Evolutionary conservation across 148 eudicot genomes (phyloP).

Genomic region (Persicaria tinctoria): DNA sequence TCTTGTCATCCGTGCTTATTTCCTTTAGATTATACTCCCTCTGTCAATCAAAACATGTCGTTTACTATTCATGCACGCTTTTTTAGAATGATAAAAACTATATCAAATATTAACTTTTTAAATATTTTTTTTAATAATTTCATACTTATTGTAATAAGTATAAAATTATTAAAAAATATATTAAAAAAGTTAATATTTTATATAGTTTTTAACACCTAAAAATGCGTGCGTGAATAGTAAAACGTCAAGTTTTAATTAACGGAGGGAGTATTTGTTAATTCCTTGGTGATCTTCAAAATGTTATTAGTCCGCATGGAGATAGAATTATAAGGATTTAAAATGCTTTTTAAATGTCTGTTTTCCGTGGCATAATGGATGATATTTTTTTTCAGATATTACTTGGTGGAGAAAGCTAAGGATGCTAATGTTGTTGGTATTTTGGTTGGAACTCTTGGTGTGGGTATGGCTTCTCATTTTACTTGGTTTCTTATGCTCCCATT

Average conservation of each 20-base stretch:
- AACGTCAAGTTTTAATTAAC: no score
- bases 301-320: not conserved
- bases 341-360: not conserved
- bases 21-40: not conserved
- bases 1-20: constrained; percentile 4
- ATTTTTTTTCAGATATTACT: constrained; percentile 63
- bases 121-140: no score
- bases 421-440: constrained; percentile 85
- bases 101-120: no score
- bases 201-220: no score
- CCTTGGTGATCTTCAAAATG: not conserved
- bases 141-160: no score
- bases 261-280: not conserved
- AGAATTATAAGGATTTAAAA: not conserved
- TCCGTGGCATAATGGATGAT: not conserved
- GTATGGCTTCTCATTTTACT: constrained; percentile 26
- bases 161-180: no score
- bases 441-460: constrained; percentile 98
- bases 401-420: constrained; percentile 98
- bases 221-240: no score
- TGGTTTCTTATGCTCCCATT: not conserved
- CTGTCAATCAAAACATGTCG: no score
- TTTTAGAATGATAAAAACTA: no score
- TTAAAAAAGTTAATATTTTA: no score
- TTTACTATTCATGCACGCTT: no score